Evolutionary conservation across 2,329 filamentous ascomycete genomes (phyloP), one percentile per base, ranked within the genome.

Genomic region (Xylariomycetidae sp.): DNA sequence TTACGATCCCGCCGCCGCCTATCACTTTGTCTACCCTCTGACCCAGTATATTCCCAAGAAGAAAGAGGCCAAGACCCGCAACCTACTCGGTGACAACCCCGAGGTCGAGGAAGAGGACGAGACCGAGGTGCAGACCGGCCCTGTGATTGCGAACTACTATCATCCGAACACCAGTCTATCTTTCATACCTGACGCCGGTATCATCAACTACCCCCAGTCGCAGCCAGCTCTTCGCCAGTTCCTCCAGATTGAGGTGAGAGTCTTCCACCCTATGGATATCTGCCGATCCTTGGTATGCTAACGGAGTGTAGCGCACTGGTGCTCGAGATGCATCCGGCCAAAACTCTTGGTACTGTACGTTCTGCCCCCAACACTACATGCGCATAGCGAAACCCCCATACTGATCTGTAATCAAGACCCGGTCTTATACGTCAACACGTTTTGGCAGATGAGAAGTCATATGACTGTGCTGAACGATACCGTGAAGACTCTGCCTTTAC

Each of bases 391-490:
- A 23, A 23, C 12, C 20, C 20, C 8, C 20, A 8, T 8, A 23
- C 46, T 52, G 39, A 52, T 20, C 6, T 25, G 26, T 56, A 79
- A 84, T 10, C 9, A 19, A 70, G 67, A 78, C 54, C 92, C 92
- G 4, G 76, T 95, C 27, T 64, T 96, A 24, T 98, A 87, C 57
- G 69, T 92, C 55, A 98, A 98, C 64, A 93, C 84, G 4, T 98
- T 98, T 63, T 98, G 92, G 92, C 90, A 96, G 62, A 72, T 98
- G 44, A 85, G 76, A 56, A 81, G 74, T 43, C 87, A 96, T 50
- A 96, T 96, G 90, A 86, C 74, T 15, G 73, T 89, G 46, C 68
- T 98, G 31, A 98, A 98, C 58, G 82, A 86, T 12, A 96, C 92
- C 0, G 85, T 95, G 48, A 82, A 78, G 50, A 78, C 76, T 15